Evolutionary conservation across 2,329 filamentous ascomycete genomes (phyloP).

Genomic region (Triangularia setosa): DNA sequence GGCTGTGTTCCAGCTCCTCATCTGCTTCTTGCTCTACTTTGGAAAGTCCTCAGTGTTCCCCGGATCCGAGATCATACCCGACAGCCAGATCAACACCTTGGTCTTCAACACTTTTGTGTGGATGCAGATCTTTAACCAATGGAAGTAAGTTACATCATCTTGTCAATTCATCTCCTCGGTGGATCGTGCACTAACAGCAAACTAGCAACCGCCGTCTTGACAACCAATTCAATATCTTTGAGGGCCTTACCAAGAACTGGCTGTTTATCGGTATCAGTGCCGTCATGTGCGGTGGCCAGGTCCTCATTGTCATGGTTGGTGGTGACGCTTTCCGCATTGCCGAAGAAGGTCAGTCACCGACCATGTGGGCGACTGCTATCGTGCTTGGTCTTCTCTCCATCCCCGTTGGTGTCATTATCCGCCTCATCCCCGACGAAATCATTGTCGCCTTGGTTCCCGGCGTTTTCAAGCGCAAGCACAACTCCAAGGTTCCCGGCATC

Average conservation of each 20-base stretch:
- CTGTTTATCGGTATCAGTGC: constrained; percentile 85
- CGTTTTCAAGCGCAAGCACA: constrained; percentile 47
- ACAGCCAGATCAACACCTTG: constrained; percentile 64
- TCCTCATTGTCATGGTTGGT: constrained; percentile 86
- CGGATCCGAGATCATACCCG: constrained; percentile 30
- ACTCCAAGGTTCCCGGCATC: constrained; percentile 47
- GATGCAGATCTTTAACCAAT: constrained; percentile 99
- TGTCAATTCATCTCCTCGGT: neutral
- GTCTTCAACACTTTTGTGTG: constrained; percentile 98
- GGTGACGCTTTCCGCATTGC: constrained; percentile 75
- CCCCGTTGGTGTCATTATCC: constrained; percentile 75
- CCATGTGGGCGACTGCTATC: constrained; percentile 85
- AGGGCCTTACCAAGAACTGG: constrained; percentile 77
- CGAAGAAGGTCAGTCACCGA: constrained; percentile 55
- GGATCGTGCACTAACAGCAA: constrained; percentile 9
- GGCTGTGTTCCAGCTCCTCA: constrained; percentile 79
- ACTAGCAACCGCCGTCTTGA: constrained; percentile 81
- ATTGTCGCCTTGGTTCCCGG: constrained; percentile 51
- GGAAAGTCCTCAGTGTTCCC: constrained; percentile 32
- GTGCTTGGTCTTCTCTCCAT: constrained; percentile 81
- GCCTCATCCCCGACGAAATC: constrained; percentile 73
- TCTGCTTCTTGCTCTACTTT: constrained; percentile 76
- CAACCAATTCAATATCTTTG: constrained; percentile 93
- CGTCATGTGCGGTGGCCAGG: constrained; percentile 84
- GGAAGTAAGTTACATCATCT: constrained; percentile 64